Conservation (phyloP, 2,329 filamentous ascomycete genomes). For the Verticillium tricorpus region DNA sequence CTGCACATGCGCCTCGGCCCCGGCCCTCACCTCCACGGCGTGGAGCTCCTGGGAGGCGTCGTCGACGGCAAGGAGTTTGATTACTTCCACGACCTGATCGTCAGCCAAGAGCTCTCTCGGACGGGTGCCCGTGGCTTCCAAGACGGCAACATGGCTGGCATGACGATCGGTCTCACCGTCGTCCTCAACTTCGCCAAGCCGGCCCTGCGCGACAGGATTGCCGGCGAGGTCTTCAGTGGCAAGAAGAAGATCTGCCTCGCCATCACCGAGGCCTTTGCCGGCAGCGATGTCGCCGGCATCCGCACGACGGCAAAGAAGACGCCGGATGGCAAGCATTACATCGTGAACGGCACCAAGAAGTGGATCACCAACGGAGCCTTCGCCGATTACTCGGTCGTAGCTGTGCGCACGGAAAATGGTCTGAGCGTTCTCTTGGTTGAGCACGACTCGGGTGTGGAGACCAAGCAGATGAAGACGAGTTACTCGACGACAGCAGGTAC, state of each 20-base stretch:
- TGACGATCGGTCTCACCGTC: conserved; percentile 42
- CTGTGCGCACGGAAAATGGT: conserved; percentile 73
- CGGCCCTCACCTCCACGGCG: conserved; percentile 73
- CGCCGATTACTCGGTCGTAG: conserved; percentile 78
- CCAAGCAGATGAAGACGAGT: conserved; percentile 72
- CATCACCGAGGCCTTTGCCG: conserved; percentile 85
- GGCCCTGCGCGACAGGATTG: conserved; percentile 60
- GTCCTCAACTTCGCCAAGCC: conserved; percentile 4
- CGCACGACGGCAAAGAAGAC: conserved; percentile 76
- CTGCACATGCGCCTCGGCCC: conserved; percentile 81
- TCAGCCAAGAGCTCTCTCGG: conserved; percentile 68
- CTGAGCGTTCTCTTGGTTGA: conserved; percentile 74
- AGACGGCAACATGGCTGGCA: conserved; percentile 82
- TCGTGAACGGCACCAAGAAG: conserved; percentile 73
- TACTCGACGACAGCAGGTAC: conserved; percentile 79
- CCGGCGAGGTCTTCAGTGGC: conserved; percentile 69
- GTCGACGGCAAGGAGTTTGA: conserved; percentile 78
- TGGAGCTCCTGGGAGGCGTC: conserved; percentile 62
- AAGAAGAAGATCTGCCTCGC: conserved; percentile 86
- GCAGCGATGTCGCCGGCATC: conserved; percentile 75
- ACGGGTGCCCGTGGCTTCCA: conserved; percentile 73
- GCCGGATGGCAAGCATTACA: conserved; percentile 67
- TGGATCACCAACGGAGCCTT: conserved; percentile 83
- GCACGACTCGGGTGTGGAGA: conserved; percentile 69
- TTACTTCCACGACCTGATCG: conserved; percentile 79